A percentile compares a stretch with the other conserved stretches of the same genome.
Conservation (phyloP, 768 basidiomycete genomes). For the Termitomyces sp. region DNA sequence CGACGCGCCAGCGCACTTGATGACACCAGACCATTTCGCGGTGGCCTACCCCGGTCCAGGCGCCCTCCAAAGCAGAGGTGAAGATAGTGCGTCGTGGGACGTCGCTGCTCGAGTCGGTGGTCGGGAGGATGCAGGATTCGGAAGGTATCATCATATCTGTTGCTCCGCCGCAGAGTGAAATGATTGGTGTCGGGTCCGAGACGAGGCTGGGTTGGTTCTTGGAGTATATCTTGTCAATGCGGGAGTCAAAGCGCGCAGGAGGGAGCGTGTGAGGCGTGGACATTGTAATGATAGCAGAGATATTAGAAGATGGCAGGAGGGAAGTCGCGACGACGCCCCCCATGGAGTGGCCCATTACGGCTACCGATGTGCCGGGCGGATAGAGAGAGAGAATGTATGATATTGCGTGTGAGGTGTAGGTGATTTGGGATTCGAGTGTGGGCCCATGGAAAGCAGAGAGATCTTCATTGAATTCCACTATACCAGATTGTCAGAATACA, state of each 20-base stretch:
- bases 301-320: constrained; percentile 60
- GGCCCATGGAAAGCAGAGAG: constrained; percentile 92
- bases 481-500: constrained; percentile 1
- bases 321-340: constrained; percentile 89
- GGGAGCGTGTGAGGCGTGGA: constrained; percentile 88
- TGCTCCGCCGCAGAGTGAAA: constrained; percentile 90
- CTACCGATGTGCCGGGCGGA: constrained; percentile 55
- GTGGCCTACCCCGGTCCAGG: constrained; percentile 95
- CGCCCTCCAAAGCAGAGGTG: constrained; percentile 83
- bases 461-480: constrained; percentile 97
- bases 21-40: constrained; percentile 99
- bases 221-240: constrained; percentile 72
- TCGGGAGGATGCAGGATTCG: constrained; percentile 74
- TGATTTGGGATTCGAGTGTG: constrained; percentile 79
- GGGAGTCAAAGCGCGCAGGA: constrained; percentile 82
- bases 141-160: constrained; percentile 91
- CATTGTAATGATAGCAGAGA: constrained; percentile 90
- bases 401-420: constrained; percentile 69
- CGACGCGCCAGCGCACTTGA: constrained; percentile 89
- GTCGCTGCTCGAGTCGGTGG: constrained; percentile 11
- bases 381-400: constrained; percentile 79
- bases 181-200: constrained; percentile 54
- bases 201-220: constrained; percentile 36
- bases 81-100: constrained; percentile 65
- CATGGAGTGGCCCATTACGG: constrained; percentile 95